Conservation (phyloP, 192 early-diverging fungal species). For the Phlyctochytrium planicorne region DNA sequence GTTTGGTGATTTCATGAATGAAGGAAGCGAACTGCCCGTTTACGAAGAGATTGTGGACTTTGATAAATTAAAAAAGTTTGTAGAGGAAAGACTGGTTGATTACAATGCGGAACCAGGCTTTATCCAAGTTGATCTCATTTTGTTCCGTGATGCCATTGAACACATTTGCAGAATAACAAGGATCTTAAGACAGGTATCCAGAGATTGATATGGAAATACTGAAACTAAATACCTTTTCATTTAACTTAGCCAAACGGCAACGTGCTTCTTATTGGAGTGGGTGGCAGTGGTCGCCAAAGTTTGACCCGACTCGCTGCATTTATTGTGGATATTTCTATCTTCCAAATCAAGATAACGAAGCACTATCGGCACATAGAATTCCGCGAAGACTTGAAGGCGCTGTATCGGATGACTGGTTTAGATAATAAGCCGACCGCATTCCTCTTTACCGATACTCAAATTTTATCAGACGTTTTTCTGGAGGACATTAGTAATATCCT, state of each 20-base stretch:
- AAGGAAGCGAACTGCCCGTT: slow-evolving; percentile 34
- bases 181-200: slow-evolving; percentile 38
- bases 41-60: slow-evolving; percentile 52
- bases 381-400: slow-evolving; percentile 54
- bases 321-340: slow-evolving; percentile 48
- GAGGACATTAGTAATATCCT: slow-evolving; percentile 61
- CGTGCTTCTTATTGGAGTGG: slow-evolving; percentile 57
- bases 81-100: slow-evolving; percentile 54
- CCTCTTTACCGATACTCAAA: slow-evolving; percentile 60
- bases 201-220: not conserved
- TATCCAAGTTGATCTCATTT: slow-evolving; percentile 51
- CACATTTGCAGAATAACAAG: slow-evolving; percentile 61
- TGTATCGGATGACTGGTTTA: slow-evolving; percentile 50
- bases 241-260: slow-evolving; percentile 42
- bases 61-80: slow-evolving; percentile 48
- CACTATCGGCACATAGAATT: slow-evolving; percentile 57
- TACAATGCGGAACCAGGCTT: slow-evolving; percentile 57
- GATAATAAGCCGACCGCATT: slow-evolving; percentile 56
- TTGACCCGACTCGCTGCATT: slow-evolving; percentile 53
- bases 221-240: no score
- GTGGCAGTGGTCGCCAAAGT: slow-evolving; percentile 52
- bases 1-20: slow-evolving; percentile 57
- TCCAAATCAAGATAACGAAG: slow-evolving; percentile 64
- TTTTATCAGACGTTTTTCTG: slow-evolving; percentile 49
- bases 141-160: slow-evolving; percentile 58